phyloP scores from a whole-genome alignment of 2,329 filamentous ascomycete species.

The Myriosclerotinia scirpicola region DNA sequence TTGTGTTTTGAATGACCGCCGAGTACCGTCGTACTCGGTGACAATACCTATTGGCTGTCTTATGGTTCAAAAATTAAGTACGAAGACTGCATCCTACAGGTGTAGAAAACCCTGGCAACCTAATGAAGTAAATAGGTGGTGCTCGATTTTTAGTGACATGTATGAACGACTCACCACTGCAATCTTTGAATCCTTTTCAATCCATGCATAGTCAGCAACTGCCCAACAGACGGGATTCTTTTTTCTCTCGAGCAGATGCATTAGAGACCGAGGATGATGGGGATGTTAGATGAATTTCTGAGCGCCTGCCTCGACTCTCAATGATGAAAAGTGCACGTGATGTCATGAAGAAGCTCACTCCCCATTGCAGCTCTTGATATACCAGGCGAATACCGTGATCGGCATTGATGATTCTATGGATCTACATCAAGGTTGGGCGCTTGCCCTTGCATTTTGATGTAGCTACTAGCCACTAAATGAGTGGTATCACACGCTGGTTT shows the following conservation, averaged over 20 bases:
- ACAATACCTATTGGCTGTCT: constrained; percentile 1
- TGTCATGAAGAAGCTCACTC: background rate
- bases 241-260: background rate
- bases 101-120: background rate
- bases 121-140: background rate
- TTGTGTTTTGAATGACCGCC: background rate
- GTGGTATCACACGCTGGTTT: background rate
- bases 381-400: background rate
- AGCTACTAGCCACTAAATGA: background rate
- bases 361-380: background rate
- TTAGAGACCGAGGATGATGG: background rate
- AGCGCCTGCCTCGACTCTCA: background rate
- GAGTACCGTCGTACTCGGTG: constrained; percentile 7
- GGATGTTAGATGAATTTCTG: background rate
- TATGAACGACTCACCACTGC: background rate
- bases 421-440: too few species aligned
- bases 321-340: background rate
- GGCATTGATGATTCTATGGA: too few species aligned
- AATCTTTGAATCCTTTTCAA: background rate
- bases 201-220: background rate
- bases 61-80: background rate
- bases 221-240: background rate
- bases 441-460: background rate
- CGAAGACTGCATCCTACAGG: background rate
- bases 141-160: background rate